phyloP scores from a whole-genome alignment of 441 rosid species.

The Lepidium campestre region DNA sequence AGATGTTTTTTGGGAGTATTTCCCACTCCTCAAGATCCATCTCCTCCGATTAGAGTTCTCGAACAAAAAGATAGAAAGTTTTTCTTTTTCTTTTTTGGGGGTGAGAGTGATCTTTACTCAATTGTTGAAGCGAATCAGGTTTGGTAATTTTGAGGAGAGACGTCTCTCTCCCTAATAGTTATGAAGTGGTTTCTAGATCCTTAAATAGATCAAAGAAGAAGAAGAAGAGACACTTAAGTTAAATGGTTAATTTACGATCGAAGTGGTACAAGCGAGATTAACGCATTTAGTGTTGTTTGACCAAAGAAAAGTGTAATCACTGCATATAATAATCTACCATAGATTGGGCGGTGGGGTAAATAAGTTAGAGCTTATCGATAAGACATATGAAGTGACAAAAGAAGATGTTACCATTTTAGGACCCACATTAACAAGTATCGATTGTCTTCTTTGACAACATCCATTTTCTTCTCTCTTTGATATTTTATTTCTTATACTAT shows the following conservation, averaged over 20 bases:
- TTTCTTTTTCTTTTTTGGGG: not conserved
- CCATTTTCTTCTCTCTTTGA: slow-evolving; percentile 11
- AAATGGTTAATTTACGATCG: slow-evolving; percentile 2
- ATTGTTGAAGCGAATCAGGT: not conserved
- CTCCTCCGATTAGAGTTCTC: not conserved
- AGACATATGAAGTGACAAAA: slow-evolving; percentile 10
- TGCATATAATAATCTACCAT: no score
- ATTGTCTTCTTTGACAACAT: slow-evolving; percentile 18
- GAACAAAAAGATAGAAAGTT: not conserved
- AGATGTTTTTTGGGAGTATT: slow-evolving; percentile 47
- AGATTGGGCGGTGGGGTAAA: not conserved
- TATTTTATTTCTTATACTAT: not conserved
- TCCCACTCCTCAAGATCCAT: slow-evolving; percentile 93
- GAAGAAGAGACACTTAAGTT: not conserved
- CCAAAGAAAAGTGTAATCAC: not conserved
- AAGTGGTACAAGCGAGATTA: not conserved
- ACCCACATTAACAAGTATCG: slow-evolving; percentile 14
- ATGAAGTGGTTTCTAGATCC: not conserved
- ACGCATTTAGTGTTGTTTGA: no score
- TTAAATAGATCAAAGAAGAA: slow-evolving; percentile 21
- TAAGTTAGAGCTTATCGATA: not conserved
- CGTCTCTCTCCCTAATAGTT: not conserved
- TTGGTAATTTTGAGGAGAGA: slow-evolving; percentile 1
- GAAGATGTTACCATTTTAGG: slow-evolving; percentile 9
- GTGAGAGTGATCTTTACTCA: not conserved